Evolutionary conservation across 176 grass and related monocot genomes (phyloP).

Genomic region (Zea mays): DNA sequence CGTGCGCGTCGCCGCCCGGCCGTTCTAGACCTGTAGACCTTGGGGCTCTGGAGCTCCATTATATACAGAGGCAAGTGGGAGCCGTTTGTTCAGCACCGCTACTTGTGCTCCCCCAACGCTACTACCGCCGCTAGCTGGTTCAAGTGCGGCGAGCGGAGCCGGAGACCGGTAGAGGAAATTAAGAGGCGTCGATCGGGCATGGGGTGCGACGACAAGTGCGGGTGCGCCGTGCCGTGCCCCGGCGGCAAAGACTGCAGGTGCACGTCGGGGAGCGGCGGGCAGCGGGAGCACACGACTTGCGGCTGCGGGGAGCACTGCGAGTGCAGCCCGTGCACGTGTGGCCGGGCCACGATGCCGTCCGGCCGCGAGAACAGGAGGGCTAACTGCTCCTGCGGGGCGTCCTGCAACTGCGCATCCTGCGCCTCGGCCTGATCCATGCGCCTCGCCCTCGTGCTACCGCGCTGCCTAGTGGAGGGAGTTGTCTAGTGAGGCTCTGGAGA

Average conservation of each 20-base stretch:
- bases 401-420: conserved; percentile 46
- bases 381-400: conserved; percentile 47
- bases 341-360: conserved; percentile 10
- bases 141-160: too few species aligned
- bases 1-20: not conserved
- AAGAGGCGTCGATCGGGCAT: too few species aligned
- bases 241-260: conserved; percentile 52
- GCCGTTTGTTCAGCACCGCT: not conserved
- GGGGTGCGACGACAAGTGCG: conserved; percentile 68
- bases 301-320: conserved; percentile 57
- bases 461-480: not conserved
- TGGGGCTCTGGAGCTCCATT: not conserved
- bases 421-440: not conserved
- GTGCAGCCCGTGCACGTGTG: conserved; percentile 63
- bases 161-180: too few species aligned
- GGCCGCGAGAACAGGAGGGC: conserved; percentile 27
- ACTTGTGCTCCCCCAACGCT: not conserved
- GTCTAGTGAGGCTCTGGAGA: too few species aligned
- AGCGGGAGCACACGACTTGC: conserved; percentile 52
- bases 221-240: conserved; percentile 60
- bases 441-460: too few species aligned
- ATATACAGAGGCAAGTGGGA: not conserved
- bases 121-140: too few species aligned
- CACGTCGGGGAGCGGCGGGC: conserved; percentile 21
- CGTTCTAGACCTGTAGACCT: not conserved